A percentile compares a stretch with the other conserved stretches of the same genome.
Conservation (phyloP, 768 basidiomycete species). For the Trametes meyenii region DNA sequence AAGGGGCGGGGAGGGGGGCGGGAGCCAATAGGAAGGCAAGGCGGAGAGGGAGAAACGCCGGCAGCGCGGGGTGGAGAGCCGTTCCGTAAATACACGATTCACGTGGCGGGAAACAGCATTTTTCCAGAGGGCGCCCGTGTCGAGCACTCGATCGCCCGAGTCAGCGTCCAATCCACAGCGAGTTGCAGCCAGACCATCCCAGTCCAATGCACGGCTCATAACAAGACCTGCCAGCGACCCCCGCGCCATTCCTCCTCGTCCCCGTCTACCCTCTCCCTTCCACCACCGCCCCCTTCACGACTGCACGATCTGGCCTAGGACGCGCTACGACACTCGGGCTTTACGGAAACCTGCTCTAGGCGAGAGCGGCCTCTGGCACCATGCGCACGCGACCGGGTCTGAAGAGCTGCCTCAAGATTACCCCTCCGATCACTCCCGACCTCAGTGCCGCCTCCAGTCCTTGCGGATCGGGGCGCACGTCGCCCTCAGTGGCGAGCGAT, state of each 20-base stretch:
- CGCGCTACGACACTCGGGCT: neutral
- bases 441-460: constrained; percentile 22
- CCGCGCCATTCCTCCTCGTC: constrained; percentile 1
- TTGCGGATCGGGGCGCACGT: constrained; percentile 25
- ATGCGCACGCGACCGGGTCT: constrained; percentile 20
- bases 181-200: neutral
- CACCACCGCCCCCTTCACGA: neutral
- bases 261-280: neutral
- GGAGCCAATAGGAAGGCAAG: constrained; percentile 15
- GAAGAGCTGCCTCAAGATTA: constrained; percentile 30
- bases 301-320: neutral
- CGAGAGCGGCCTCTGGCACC: neutral
- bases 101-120: constrained; percentile 16
- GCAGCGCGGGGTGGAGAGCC: constrained; percentile 14
- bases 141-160: constrained; percentile 17
- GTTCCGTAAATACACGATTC: constrained; percentile 22
- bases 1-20: constrained; percentile 10
- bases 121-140: constrained; percentile 15
- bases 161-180: constrained; percentile 15
- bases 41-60: constrained; percentile 4
- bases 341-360: neutral
- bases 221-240: constrained; percentile 2
- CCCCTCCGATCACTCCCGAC: constrained; percentile 26
- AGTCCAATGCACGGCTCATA: constrained; percentile 18
- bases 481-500: constrained; percentile 18